phyloP scores from a whole-genome alignment of 2,329 filamentous ascomycete genomes.

The Blastomyces emzantsi region DNA sequence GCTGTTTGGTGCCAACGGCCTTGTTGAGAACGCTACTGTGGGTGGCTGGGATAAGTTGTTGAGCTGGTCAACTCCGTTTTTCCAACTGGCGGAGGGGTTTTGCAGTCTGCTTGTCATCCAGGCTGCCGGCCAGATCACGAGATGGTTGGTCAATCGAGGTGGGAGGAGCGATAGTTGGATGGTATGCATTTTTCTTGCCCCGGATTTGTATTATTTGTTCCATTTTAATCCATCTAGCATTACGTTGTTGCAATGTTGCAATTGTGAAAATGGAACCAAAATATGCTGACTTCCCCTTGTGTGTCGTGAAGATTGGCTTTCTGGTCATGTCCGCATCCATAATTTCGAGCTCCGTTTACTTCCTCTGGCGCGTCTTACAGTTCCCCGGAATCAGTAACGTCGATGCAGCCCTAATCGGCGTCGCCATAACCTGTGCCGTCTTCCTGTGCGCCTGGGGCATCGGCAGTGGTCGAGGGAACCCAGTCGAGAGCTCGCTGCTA shows the following conservation, averaged over 20 bases:
- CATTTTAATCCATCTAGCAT: neutral
- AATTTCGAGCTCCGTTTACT: constrained; percentile 90
- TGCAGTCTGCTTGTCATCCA: constrained; percentile 95
- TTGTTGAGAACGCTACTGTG: constrained; percentile 70
- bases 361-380: constrained; percentile 87
- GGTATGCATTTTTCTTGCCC: constrained; percentile 47
- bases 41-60: constrained; percentile 83
- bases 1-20: constrained; percentile 76
- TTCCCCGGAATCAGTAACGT: constrained; percentile 91
- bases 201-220: neutral
- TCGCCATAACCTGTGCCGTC: constrained; percentile 82
- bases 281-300: constrained; percentile 17
- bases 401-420: constrained; percentile 85
- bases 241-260: neutral
- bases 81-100: constrained; percentile 92
- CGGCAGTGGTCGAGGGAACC: constrained; percentile 84
- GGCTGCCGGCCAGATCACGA: constrained; percentile 83
- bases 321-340: constrained; percentile 81
- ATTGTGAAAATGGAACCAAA: neutral
- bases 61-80: constrained; percentile 84
- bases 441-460: constrained; percentile 94
- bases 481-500: constrained; percentile 86
- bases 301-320: constrained; percentile 60
- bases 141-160: constrained; percentile 81
- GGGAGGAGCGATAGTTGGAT: constrained; percentile 95